These are phyloP conservation scores for Byssothecium circinans DNA, from an alignment of 2,329 filamentous ascomycete genomes.

Conservation along the genomic window DNA sequence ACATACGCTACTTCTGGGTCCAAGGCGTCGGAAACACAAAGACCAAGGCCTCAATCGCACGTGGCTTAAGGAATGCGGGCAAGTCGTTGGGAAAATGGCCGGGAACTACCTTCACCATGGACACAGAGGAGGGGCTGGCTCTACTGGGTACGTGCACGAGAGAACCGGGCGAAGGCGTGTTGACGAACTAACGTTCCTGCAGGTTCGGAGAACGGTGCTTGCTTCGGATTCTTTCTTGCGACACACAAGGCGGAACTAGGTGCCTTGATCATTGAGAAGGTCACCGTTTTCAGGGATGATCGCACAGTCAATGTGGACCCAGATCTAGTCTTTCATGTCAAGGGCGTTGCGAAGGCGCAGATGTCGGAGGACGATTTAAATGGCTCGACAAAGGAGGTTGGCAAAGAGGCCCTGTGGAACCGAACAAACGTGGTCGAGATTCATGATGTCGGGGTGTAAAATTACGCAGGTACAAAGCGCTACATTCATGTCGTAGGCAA, in stretches of 20 bases:
- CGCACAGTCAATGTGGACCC: background rate
- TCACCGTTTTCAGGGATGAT: slow-evolving; percentile 14
- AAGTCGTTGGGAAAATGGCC: slow-evolving; percentile 18
- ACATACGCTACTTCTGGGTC: slow-evolving; percentile 22
- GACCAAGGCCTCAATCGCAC: slow-evolving; percentile 19
- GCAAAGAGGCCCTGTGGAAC: too few species aligned
- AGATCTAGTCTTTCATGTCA: slow-evolving; percentile 5
- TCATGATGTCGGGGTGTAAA: too few species aligned
- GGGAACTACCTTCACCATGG: slow-evolving; percentile 13
- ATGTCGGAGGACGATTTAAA: too few species aligned
- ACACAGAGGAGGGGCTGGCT: slow-evolving; percentile 16
- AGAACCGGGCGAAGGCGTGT: too few species aligned
- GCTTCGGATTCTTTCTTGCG: slow-evolving; percentile 23
- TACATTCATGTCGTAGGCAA: too few species aligned
- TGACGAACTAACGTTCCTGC: too few species aligned
- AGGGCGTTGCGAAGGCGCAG: too few species aligned
- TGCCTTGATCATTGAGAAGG: slow-evolving; percentile 16
- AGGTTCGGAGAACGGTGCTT: slow-evolving; percentile 22
- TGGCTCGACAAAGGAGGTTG: too few species aligned
- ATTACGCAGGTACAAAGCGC: too few species aligned
- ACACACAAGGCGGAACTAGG: slow-evolving; percentile 23
- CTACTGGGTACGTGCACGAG: slow-evolving; percentile 21
- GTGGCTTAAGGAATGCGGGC: slow-evolving; percentile 7
- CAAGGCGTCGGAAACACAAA: slow-evolving; percentile 20
- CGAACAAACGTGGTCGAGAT: too few species aligned